Conservation (phyloP, 257 asterid species). For the Scutellaria baicalensis region DNA sequence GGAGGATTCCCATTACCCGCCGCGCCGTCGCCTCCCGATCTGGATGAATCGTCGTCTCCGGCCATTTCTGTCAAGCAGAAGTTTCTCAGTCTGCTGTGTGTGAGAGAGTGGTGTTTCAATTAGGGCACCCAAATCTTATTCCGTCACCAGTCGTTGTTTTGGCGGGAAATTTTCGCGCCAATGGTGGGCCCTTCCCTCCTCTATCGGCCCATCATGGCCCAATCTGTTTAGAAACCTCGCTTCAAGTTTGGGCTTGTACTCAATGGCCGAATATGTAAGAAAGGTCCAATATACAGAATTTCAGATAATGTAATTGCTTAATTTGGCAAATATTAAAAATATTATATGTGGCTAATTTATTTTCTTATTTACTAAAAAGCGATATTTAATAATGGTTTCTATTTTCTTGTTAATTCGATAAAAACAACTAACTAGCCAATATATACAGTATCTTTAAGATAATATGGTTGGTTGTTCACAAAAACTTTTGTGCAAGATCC, state of each 20-base stretch:
- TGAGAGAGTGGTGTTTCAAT: neutral
- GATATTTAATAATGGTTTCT: no score
- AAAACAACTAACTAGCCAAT: no score
- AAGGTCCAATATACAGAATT: no score
- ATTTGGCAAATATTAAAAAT: neutral
- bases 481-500: no score
- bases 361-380: no score
- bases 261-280: neutral
- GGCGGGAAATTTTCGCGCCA: slow-evolving; percentile 89
- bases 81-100: neutral
- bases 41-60: slow-evolving; percentile 29
- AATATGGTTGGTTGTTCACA: no score
- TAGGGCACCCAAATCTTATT: slow-evolving; percentile 14
- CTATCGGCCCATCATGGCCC: neutral
- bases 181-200: neutral
- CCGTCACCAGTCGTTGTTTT: slow-evolving; percentile 14
- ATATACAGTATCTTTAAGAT: no score
- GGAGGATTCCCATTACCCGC: slow-evolving; percentile 34
- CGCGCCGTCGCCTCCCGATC: slow-evolving; percentile 17
- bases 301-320: neutral
- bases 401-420: no score
- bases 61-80: slow-evolving; percentile 21
- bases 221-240: neutral
- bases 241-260: neutral
- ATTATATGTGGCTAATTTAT: no score